A percentile compares a stretch with the other conserved stretches of the same genome.
Evolutionary conservation across 352 stramenopile genomes (phyloP).

Genomic region (Phytopythium kandeliae): DNA sequence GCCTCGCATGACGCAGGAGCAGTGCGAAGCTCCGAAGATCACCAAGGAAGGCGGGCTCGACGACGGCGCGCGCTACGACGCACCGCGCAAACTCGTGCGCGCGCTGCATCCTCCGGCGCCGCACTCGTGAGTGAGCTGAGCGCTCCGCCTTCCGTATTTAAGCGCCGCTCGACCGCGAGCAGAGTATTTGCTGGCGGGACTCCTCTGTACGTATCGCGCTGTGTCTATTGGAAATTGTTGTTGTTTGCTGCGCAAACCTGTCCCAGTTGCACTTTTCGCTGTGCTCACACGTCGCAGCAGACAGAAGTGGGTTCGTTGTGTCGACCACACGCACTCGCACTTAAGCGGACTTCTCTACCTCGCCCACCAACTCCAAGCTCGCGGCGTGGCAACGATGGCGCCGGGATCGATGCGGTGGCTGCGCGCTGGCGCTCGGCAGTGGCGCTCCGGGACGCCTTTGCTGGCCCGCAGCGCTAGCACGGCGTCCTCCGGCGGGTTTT

Average conservation of each 20-base stretch:
- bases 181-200: background rate
- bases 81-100: constrained; percentile 19
- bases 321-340: background rate
- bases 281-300: background rate
- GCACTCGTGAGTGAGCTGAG: background rate
- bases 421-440: background rate
- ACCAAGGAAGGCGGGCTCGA: constrained; percentile 5
- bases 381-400: background rate
- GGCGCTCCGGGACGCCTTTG: background rate
- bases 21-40: background rate
- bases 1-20: background rate
- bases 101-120: constrained; percentile 14
- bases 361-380: background rate
- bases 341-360: background rate
- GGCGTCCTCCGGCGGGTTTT: constrained; percentile 46
- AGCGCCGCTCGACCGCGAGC: too few relatives aligned
- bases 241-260: too few relatives aligned
- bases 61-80: constrained; percentile 18
- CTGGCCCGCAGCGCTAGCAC: constrained; percentile 9
- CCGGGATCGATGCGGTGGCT: background rate
- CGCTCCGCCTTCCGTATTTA: constrained; percentile 6
- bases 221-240: too few relatives aligned
- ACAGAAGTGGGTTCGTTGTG: background rate
- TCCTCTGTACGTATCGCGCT: background rate
- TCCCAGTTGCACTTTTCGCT: background rate